Base-by-base conservation (phyloP, 768 basidiomycete species). In the Lactarius evosmus region DNA sequence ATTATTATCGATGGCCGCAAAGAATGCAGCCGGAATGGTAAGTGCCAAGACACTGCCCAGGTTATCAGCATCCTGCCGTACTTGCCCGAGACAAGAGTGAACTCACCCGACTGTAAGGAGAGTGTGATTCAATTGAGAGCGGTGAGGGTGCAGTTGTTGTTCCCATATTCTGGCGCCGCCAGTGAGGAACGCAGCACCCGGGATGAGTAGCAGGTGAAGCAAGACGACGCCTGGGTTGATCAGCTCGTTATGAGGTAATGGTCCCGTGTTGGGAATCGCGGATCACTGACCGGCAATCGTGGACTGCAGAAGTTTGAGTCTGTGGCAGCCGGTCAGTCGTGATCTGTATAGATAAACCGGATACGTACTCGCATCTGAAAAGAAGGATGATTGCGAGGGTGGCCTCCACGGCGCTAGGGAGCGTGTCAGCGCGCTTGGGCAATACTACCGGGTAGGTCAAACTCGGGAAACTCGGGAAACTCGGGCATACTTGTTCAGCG, bases 201-300 rank as follows among this genome's bases (percentile, higher is more conserved):
- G 88, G 50, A 91, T 78, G 16, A 91, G 79, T 1, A 91, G 78
- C 1, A 90, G 78, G 71, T 89, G 89, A 11, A 91, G 78, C n/a
- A 91, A 74, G 7, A 89, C 79, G 8, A 91, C 89, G 19, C 89
- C 86, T 85, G 62, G 7, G 32, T 46, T 41, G 30, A 38, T 4
- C 11, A 2, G 17, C n/a, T 30, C 16, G 40, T 19, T 40, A 33
- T 30, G 33, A 17, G 53, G 19, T 19, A 11, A 58, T 16, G 32
- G 5, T 30, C 7, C 16, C 16, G 19, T 7, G 52, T 4, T 12
- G 12, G 46, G 44, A 14, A 54, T 58, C 14, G 49, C 75, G n/a
- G 27, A 32, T 9, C 8, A 50, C 59, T 34, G 61, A 83, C 86
- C 88, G 41, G 84, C 78, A 49, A 90, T 83, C 0, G 88, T 90